Percentiles rank a stretch among this genome's conserved stretches.
Conservation (phyloP, 2,329 filamentous ascomycete genomes). For the Decorospora gaudefroyi region DNA sequence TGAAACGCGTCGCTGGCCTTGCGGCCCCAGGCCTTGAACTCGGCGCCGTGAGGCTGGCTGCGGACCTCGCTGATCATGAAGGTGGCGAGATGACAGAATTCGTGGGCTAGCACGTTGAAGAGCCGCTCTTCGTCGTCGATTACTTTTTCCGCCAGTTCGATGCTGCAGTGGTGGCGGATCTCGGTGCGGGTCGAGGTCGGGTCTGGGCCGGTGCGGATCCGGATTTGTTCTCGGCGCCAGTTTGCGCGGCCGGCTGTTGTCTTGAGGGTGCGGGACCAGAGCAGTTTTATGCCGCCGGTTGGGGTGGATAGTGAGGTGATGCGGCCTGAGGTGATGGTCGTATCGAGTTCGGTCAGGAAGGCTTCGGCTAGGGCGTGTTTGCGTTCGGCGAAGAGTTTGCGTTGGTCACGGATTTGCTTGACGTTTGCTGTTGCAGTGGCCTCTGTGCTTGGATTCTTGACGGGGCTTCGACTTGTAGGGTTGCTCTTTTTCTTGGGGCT, state of each 20-base stretch:
- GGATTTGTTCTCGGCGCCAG: slow-evolving; percentile 54
- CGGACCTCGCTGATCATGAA: slow-evolving; percentile 82
- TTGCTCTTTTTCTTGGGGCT: slow-evolving; percentile 32
- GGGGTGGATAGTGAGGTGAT: slow-evolving; percentile 62
- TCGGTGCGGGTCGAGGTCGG: slow-evolving; percentile 32
- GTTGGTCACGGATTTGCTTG: slow-evolving; percentile 35
- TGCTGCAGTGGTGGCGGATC: slow-evolving; percentile 68
- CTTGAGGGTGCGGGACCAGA: slow-evolving; percentile 78
- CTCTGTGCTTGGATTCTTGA: slow-evolving; percentile 12
- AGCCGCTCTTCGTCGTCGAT: slow-evolving; percentile 75
- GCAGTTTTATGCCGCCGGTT: slow-evolving; percentile 71
- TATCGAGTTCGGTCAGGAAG: slow-evolving; percentile 73
- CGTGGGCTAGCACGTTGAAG: slow-evolving; percentile 90
- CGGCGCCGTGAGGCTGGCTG: slow-evolving; percentile 77
- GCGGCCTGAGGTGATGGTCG: slow-evolving; percentile 62
- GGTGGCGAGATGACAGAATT: slow-evolving; percentile 92
- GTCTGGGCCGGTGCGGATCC: slow-evolving; percentile 35
- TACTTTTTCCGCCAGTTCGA: slow-evolving; percentile 87
- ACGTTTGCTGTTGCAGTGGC: slow-evolving; percentile 15
- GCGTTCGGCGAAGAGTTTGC: slow-evolving; percentile 63
- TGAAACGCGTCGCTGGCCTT: slow-evolving; percentile 63
- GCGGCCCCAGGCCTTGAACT: slow-evolving; percentile 74
- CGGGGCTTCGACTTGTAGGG: slow-evolving; percentile 13
- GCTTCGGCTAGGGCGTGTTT: slow-evolving; percentile 66
- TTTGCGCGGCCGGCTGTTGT: slow-evolving; percentile 71